Evolutionary conservation across 345 rosid genomes (phyloP).

Genomic region (Raphanus raphanistrum): DNA sequence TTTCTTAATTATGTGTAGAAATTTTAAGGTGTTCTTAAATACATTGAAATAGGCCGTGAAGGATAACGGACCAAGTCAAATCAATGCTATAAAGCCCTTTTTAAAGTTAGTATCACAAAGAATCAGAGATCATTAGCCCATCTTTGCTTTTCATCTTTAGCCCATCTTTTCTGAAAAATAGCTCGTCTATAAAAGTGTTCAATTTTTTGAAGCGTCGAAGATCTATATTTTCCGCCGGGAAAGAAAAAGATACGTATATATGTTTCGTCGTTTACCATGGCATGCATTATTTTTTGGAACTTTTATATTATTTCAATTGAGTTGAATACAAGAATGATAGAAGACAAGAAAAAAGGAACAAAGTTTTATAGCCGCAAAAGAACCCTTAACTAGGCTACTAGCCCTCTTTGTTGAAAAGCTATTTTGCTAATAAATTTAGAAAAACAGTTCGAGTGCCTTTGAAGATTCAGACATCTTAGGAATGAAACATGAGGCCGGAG

Average conservation of each 20-base stretch:
- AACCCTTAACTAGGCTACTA: not conserved
- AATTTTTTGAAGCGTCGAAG: not conserved
- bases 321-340: not conserved
- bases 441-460: conserved; percentile 34
- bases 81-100: not conserved
- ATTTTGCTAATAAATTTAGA: conserved; percentile 19
- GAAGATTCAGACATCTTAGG: conserved; percentile 43
- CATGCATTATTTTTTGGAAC: not conserved
- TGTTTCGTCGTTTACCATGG: not conserved
- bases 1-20: too few relatives aligned
- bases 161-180: not conserved
- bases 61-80: not conserved
- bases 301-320: not conserved
- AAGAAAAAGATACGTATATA: not conserved
- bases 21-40: not conserved
- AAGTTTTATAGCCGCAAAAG: conserved; percentile 3
- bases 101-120: not conserved
- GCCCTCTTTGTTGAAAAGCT: conserved; percentile 29
- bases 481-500: conserved; percentile 32
- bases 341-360: not conserved
- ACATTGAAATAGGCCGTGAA: not conserved
- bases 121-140: not conserved
- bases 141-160: not conserved
- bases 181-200: not conserved
- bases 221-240: not conserved